phyloP scores from a whole-genome alignment of 2,329 filamentous ascomycete genomes.

The Falciphora oryzae region DNA sequence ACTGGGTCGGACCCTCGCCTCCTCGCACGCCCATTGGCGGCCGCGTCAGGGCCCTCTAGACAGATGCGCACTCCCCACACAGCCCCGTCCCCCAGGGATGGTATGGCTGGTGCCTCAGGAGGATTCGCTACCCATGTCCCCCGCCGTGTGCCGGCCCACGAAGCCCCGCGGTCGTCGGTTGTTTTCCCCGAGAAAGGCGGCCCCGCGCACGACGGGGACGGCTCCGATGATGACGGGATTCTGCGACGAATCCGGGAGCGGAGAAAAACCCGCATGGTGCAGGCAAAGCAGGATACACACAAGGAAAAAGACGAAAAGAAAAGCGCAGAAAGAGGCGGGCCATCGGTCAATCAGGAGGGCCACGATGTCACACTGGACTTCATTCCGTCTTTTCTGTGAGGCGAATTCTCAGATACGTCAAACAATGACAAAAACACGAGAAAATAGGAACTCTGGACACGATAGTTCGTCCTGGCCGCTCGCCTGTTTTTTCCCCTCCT shows the following conservation, averaged over 20 bases:
- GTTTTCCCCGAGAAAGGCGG: not conserved
- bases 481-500: not conserved
- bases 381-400: slow-evolving; percentile 7
- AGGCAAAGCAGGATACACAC: not conserved
- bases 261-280: not conserved
- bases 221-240: slow-evolving; percentile 5
- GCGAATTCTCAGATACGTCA: no score
- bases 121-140: not conserved
- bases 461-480: not conserved
- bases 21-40: not conserved
- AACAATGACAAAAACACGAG: not conserved
- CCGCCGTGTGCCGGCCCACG: no score
- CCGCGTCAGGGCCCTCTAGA: not conserved
- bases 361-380: not conserved
- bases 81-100: not conserved
- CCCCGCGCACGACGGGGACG: not conserved
- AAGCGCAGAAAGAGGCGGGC: not conserved
- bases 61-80: not conserved
- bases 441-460: no score
- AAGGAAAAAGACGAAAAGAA: not conserved
- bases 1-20: not conserved
- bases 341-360: not conserved
- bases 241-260: slow-evolving; percentile 2
- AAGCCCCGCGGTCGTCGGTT: not conserved
- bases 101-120: no score